phyloP scores from a whole-genome alignment of 805 yeast genomes.

The Wickerhamiella slavikovae region DNA sequence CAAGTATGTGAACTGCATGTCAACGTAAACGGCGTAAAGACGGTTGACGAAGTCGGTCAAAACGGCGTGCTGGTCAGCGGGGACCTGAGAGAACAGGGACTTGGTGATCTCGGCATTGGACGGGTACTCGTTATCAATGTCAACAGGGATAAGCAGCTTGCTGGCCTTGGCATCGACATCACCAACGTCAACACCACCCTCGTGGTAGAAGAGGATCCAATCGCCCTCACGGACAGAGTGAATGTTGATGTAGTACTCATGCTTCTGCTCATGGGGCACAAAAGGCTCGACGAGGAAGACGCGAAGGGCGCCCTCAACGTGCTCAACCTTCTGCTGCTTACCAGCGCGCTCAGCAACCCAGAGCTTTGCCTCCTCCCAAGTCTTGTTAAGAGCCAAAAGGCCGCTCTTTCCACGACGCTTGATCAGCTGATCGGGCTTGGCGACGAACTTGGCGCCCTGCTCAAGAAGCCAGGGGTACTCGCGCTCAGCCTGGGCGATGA shows the following conservation, averaged over 20 bases:
- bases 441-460: slow-evolving; percentile 22
- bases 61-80: slow-evolving; percentile 21
- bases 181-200: slow-evolving; percentile 29
- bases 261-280: slow-evolving; percentile 26
- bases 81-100: slow-evolving; percentile 21
- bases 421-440: slow-evolving; percentile 27
- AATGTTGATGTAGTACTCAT: slow-evolving; percentile 27
- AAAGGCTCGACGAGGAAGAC: slow-evolving; percentile 28
- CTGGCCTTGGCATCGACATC: slow-evolving; percentile 28
- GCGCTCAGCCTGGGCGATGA: slow-evolving; percentile 19
- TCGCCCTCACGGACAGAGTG: slow-evolving; percentile 28
- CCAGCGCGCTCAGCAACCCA: slow-evolving; percentile 26
- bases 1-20: slow-evolving; percentile 25
- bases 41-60: slow-evolving; percentile 26
- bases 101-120: slow-evolving; percentile 18
- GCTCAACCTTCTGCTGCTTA: slow-evolving; percentile 21
- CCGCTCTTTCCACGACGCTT: slow-evolving; percentile 28
- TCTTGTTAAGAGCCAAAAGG: slow-evolving; percentile 23
- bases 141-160: slow-evolving; percentile 24
- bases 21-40: slow-evolving; percentile 27
- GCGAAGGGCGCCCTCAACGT: slow-evolving; percentile 20
- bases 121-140: slow-evolving; percentile 22
- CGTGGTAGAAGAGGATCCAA: slow-evolving; percentile 27
- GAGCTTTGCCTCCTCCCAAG: slow-evolving; percentile 24
- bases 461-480: slow-evolving; percentile 23